A percentile compares a stretch with the other conserved stretches of the same genome.
phyloP scores from a whole-genome alignment of 148 eudicot genomes.

The Salicornia ramosissima region DNA sequence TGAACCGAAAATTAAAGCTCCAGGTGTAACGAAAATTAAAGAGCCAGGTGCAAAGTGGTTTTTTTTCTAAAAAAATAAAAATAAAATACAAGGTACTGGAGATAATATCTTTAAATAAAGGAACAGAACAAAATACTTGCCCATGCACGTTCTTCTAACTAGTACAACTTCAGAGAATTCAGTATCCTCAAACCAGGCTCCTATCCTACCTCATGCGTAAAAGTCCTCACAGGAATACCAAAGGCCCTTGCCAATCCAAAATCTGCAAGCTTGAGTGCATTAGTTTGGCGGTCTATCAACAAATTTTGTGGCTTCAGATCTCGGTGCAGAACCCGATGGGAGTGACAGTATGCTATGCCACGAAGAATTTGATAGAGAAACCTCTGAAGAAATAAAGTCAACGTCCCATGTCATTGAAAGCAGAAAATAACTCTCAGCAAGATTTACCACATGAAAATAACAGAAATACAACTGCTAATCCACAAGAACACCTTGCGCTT shows the following conservation, averaged over 20 bases:
- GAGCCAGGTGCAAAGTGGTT: not conserved
- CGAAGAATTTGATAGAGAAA: slow-evolving; percentile 91
- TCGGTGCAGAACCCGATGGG: slow-evolving; percentile 94
- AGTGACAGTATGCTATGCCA: slow-evolving; percentile 96
- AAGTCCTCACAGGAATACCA: slow-evolving; percentile 86
- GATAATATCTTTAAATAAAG: not conserved
- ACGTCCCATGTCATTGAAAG: slow-evolving; percentile 6
- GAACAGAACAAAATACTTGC: not conserved
- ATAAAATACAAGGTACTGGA: no score
- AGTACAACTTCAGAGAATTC: not conserved
- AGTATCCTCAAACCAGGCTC: not conserved
- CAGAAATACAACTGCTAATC: not conserved
- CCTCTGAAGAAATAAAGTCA: slow-evolving; percentile 41
- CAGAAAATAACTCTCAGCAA: not conserved
- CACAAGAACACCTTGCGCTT: not conserved
- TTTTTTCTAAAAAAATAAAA: no score
- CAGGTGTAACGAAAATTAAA: not conserved
- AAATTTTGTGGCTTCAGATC: slow-evolving; percentile 95
- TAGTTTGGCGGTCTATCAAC: slow-evolving; percentile 82
- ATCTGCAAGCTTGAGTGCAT: slow-evolving; percentile 92
- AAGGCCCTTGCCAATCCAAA: slow-evolving; percentile 96
- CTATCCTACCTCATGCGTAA: slow-evolving; percentile 71
- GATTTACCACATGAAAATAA: not conserved
- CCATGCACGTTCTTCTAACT: not conserved
- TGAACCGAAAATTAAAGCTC: not conserved